phyloP scores from a whole-genome alignment of 768 basidiomycete genomes.

The Erythrobasidium yunnanense region DNA sequence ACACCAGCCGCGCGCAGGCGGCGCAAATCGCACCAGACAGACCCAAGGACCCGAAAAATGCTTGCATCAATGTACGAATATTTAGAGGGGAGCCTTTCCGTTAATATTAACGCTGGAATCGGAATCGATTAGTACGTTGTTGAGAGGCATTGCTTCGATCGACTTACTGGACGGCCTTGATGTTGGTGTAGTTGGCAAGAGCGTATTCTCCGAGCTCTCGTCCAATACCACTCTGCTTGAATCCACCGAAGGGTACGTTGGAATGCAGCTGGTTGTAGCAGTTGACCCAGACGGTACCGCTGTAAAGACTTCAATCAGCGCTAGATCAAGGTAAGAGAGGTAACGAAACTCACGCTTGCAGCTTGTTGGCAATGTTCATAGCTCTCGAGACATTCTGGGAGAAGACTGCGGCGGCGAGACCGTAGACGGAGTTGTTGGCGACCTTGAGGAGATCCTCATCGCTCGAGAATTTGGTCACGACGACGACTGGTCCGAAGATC shows the following conservation, averaged over 20 bases:
- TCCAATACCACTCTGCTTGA: constrained; percentile 45
- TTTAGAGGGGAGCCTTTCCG: background rate
- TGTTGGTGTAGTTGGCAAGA: constrained; percentile 20
- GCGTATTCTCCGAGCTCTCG: constrained; percentile 38
- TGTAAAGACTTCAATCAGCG: constrained; percentile 50
- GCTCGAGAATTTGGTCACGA: constrained; percentile 61
- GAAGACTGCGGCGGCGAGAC: constrained; percentile 74
- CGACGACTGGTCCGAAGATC: constrained; percentile 50
- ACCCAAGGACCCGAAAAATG: too few species aligned
- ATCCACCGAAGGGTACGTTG: constrained; percentile 44
- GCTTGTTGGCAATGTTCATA: constrained; percentile 56
- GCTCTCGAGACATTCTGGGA: constrained; percentile 66
- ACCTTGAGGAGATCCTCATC: constrained; percentile 38
- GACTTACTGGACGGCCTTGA: constrained; percentile 24
- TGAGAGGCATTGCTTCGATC: too few species aligned
- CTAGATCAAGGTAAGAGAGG: background rate
- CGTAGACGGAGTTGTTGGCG: constrained; percentile 63
- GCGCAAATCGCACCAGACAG: too few species aligned
- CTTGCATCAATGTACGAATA: too few species aligned
- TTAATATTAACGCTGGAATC: too few species aligned
- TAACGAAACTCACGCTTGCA: constrained; percentile 52
- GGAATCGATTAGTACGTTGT: too few species aligned
- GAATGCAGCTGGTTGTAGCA: constrained; percentile 29
- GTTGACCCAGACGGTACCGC: constrained; percentile 58
- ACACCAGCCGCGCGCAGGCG: too few species aligned